phyloP scores from a whole-genome alignment of 768 basidiomycete genomes.

The Serendipita vermifera region DNA sequence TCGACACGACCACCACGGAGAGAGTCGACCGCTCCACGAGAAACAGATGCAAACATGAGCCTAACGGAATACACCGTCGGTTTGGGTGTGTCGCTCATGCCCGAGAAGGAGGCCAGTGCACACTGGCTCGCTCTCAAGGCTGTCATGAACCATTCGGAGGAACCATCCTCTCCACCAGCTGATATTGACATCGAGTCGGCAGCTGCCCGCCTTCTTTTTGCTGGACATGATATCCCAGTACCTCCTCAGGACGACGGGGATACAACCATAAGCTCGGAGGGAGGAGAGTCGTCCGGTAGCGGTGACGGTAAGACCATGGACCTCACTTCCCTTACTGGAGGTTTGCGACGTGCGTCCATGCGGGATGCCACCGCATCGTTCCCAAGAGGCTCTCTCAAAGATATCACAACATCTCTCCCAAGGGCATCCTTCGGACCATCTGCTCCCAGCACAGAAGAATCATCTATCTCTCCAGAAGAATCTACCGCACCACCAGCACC shows the following conservation, averaged over 20 bases:
- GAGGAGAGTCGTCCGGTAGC: not conserved
- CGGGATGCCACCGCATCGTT: not conserved
- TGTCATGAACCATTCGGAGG: not conserved
- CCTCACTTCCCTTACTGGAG: not conserved
- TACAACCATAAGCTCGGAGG: not conserved
- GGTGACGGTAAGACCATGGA: not conserved
- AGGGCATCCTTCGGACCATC: no score
- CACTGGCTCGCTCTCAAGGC: not conserved
- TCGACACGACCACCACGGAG: not conserved
- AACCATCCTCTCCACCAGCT: not conserved
- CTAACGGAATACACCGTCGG: slow-evolving; percentile 5
- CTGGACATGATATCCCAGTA: slow-evolving; percentile 2
- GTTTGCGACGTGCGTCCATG: slow-evolving; percentile 2
- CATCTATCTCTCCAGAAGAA: no score
- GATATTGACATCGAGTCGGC: not conserved
- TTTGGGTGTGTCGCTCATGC: not conserved
- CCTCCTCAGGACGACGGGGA: not conserved
- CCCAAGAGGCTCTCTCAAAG: no score
- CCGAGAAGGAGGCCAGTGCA: not conserved
- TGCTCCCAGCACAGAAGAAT: no score
- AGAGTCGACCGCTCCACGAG: not conserved
- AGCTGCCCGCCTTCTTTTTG: not conserved
- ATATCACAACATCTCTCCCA: no score
- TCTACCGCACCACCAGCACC: no score
- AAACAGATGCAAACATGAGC: not conserved